Percentiles rank a stretch among this genome's conserved stretches.
Evolutionary conservation across 352 stramenopile genomes (phyloP).

Genomic region (Phytophthora idaei): DNA sequence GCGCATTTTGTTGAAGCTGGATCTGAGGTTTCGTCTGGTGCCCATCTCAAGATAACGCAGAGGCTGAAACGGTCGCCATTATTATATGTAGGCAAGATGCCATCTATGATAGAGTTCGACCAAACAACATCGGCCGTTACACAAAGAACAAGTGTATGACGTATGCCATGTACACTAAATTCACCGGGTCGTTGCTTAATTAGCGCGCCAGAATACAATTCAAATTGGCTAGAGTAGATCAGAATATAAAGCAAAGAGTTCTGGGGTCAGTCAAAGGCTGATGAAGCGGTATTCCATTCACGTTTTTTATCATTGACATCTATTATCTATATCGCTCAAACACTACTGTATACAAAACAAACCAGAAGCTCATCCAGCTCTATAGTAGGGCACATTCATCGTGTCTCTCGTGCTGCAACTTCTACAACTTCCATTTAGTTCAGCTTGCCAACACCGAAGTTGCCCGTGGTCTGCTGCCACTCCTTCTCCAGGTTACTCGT

Average conservation of each 20-base stretch:
- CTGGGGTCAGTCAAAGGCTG: too few relatives aligned
- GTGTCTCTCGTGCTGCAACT: background rate
- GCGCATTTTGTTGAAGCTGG: conserved; percentile 12
- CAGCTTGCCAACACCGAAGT: conserved; percentile 31
- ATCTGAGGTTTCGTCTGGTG: conserved; percentile 10
- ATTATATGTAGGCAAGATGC: too few relatives aligned
- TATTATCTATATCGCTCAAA: background rate
- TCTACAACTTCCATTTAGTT: conserved; percentile 10
- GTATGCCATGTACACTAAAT: too few relatives aligned
- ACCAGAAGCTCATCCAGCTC: background rate
- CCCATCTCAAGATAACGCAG: too few relatives aligned
- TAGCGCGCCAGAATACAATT: too few relatives aligned
- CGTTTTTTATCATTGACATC: background rate
- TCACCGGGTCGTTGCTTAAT: too few relatives aligned
- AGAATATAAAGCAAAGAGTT: too few relatives aligned
- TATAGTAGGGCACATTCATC: background rate
- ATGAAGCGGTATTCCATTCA: background rate
- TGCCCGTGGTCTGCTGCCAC: conserved; percentile 18
- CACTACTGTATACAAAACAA: background rate
- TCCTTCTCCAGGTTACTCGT: conserved; percentile 21
- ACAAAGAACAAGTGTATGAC: too few relatives aligned
- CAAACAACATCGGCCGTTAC: too few relatives aligned
- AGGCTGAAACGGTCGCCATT: too few relatives aligned
- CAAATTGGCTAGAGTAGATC: too few relatives aligned
- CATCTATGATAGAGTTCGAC: too few relatives aligned